phyloP scores from a whole-genome alignment of 2,329 filamentous ascomycete genomes.

The Epicoccum sorghinum region DNA sequence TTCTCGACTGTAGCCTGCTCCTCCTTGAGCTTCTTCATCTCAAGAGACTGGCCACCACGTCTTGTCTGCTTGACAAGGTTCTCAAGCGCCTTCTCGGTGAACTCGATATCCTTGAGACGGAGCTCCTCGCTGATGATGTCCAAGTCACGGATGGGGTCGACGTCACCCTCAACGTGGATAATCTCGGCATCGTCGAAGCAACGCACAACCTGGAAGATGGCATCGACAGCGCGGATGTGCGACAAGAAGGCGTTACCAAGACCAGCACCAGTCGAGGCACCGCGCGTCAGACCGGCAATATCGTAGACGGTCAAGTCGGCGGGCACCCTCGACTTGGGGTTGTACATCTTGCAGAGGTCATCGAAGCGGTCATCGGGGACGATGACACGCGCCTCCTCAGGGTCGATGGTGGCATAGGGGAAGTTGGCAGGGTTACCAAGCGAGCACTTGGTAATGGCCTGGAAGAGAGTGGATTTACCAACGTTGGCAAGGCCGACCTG shows the following conservation, averaged over 20 bases:
- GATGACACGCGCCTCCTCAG: constrained; percentile 95
- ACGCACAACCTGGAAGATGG: constrained; percentile 95
- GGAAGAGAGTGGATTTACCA: constrained; percentile 98
- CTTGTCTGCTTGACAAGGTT: constrained; percentile 91
- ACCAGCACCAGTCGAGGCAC: constrained; percentile 95
- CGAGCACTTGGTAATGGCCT: constrained; percentile 97
- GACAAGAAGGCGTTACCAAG: constrained; percentile 98
- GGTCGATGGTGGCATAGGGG: constrained; percentile 98
- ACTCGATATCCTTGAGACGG: constrained; percentile 98
- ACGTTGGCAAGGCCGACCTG: constrained; percentile 99
- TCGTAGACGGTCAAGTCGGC: constrained; percentile 98
- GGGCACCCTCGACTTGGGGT: constrained; percentile 95
- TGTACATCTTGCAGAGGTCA: constrained; percentile 95
- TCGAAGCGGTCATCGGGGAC: constrained; percentile 96
- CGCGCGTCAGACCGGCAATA: constrained; percentile 94
- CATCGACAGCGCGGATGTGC: constrained; percentile 96
- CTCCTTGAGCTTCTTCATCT: constrained; percentile 97
- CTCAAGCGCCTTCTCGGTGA: constrained; percentile 93
- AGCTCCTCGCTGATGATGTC: constrained; percentile 97
- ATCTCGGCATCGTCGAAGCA: constrained; percentile 99
- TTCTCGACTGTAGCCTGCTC: constrained; percentile 94
- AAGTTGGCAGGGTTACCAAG: constrained; percentile 99
- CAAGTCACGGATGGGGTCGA: constrained; percentile 91
- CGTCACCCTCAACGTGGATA: constrained; percentile 98
- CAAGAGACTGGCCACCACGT: constrained; percentile 90